Evolutionary conservation across 1,284 basidiomycete genomes (phyloP).

Genomic region (Puccinia sorghi): DNA sequence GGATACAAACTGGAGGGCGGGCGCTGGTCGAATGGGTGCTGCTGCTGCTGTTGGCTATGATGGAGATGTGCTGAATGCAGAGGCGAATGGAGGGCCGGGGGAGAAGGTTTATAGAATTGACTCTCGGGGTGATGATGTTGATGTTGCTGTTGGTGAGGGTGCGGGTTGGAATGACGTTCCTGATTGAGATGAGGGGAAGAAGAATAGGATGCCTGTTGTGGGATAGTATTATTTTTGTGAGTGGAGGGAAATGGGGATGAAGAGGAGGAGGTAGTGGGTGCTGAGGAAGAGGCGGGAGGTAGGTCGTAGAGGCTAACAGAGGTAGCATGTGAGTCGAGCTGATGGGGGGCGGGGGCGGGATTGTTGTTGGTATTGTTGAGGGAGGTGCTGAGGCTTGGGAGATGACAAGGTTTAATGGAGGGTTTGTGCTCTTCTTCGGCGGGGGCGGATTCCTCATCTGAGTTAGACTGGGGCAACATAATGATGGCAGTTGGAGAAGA

Average conservation of each 20-base stretch:
- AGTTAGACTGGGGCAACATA: slow-evolving; percentile 22
- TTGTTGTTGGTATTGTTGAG: background rate
- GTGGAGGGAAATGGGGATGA: slow-evolving; percentile 21
- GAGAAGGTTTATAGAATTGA: background rate
- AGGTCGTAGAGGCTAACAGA: slow-evolving; percentile 24
- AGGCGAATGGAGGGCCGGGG: slow-evolving; percentile 4
- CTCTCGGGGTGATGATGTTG: slow-evolving; percentile 4
- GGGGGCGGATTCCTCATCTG: slow-evolving; percentile 40
- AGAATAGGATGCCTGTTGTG: slow-evolving; percentile 1
- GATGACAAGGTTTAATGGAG: background rate
- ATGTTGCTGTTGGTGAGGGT: no score
- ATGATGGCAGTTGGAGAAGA: slow-evolving; percentile 24
- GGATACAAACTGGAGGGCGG: slow-evolving; percentile 12
- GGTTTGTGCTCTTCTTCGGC: slow-evolving; percentile 17
- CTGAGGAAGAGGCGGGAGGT: slow-evolving; percentile 28
- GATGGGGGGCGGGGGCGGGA: background rate
- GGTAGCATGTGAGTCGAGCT: slow-evolving; percentile 10
- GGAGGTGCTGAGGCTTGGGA: background rate
- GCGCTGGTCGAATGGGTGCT: background rate
- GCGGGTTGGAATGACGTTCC: no score
- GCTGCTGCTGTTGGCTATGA: background rate
- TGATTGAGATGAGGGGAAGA: slow-evolving; percentile 28
- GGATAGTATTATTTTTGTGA: no score
- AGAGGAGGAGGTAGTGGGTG: slow-evolving; percentile 7
- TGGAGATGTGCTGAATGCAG: background rate